Conservation (phyloP, 2,329 filamentous ascomycete species). For the Diaporthe humulicola region DNA sequence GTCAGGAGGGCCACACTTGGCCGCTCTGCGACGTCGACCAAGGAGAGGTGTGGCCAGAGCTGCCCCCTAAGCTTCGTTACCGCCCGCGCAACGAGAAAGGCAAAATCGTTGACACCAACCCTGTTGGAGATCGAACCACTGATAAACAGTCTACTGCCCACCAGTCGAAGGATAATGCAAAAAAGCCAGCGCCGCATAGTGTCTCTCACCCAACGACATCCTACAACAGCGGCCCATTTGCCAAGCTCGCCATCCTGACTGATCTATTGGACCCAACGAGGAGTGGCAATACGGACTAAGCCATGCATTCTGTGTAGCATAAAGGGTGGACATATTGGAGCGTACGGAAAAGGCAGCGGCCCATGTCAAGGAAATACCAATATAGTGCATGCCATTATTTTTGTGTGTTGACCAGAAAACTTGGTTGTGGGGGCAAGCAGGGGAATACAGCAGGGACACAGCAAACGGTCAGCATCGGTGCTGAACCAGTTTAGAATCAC, state of each 20-base stretch:
- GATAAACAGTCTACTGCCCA: background rate
- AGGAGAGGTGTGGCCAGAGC: background rate
- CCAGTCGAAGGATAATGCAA: background rate
- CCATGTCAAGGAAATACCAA: no score
- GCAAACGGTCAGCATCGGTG: no score
- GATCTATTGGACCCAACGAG: background rate
- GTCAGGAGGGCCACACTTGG: background rate
- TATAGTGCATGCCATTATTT: no score
- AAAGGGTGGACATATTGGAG: no score
- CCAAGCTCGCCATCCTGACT: background rate
- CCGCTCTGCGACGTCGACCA: background rate
- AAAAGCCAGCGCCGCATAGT: no score
- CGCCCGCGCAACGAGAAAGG: no score
- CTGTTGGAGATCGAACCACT: no score
- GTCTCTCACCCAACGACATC: no score
- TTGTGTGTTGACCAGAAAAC: no score
- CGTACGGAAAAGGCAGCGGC: background rate
- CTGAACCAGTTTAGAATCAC: background rate
- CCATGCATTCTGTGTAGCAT: background rate
- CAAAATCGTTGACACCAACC: accelerated
- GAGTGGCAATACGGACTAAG: background rate
- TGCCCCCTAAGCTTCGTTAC: background rate
- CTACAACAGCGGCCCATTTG: background rate
- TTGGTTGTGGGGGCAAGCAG: background rate
- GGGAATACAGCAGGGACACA: background rate